Evolutionary conservation across 306 rosid species (phyloP).

Genomic region (Cucumis cinereus): DNA sequence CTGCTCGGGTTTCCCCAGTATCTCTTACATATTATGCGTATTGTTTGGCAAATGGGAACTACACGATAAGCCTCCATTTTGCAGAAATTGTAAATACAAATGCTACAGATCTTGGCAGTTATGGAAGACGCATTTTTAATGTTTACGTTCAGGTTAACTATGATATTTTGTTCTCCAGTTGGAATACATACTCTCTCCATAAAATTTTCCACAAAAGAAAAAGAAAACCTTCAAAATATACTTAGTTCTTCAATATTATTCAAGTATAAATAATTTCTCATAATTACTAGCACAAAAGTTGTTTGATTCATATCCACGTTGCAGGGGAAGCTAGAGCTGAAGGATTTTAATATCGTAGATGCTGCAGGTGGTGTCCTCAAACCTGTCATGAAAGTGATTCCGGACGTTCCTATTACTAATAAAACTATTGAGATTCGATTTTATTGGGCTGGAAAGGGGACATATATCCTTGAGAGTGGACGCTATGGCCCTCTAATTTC

Average conservation of each 20-base stretch:
- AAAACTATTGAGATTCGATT: constrained; percentile 26
- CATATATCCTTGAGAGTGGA: constrained; percentile 10
- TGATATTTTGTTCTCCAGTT: no score
- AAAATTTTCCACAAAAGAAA: no score
- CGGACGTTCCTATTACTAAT: neutral
- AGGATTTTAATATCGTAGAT: constrained; percentile 21
- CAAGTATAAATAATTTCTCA: no score
- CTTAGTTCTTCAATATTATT: no score
- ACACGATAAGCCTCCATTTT: constrained; percentile 56
- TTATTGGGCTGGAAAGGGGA: constrained; percentile 39
- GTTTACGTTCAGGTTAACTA: no score
- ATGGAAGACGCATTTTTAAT: no score
- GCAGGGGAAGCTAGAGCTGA: constrained; percentile 19
- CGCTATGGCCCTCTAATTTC: constrained; percentile 35
- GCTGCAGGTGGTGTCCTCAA: constrained; percentile 22
- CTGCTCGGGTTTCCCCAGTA: no score
- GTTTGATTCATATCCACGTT: neutral
- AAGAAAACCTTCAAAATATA: no score
- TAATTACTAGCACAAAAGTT: no score
- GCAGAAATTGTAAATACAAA: constrained; percentile 43
- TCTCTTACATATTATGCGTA: constrained; percentile 15
- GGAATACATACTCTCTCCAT: no score
- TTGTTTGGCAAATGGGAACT: constrained; percentile 48
- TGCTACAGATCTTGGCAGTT: neutral
- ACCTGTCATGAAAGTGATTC: neutral